Conservation (phyloP, 306 rosid species). For the Vigna unguiculata region DNA sequence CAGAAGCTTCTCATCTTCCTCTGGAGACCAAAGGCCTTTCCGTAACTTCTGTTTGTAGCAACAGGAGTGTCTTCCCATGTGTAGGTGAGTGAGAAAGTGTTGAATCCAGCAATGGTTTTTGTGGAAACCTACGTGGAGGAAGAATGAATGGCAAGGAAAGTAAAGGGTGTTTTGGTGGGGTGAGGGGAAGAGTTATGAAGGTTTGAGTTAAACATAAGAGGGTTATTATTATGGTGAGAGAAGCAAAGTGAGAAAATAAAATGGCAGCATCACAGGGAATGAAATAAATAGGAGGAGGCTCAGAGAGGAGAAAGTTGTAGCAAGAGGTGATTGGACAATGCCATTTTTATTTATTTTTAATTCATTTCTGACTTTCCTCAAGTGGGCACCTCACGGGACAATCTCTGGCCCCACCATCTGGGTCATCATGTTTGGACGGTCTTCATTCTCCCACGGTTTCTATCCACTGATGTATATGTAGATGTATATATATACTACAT, state of each 20-base stretch:
- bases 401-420: slow-evolving; percentile 44
- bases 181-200: slow-evolving; percentile 5
- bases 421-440: slow-evolving; percentile 50
- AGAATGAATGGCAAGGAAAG: slow-evolving; percentile 30
- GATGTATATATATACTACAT: background rate
- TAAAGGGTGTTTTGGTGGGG: slow-evolving; percentile 47
- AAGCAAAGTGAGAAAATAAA: slow-evolving; percentile 66
- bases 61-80: slow-evolving; percentile 99
- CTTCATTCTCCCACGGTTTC: slow-evolving; percentile 38
- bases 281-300: slow-evolving; percentile 69
- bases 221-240: slow-evolving; percentile 15
- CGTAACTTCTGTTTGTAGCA: slow-evolving; percentile 95
- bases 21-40: slow-evolving; percentile 99
- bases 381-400: slow-evolving; percentile 43
- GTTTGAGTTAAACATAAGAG: slow-evolving; percentile 12
- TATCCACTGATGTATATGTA: slow-evolving; percentile 21
- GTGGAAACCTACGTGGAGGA: slow-evolving; percentile 41
- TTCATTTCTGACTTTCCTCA: slow-evolving; percentile 43
- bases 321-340: slow-evolving; percentile 51
- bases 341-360: background rate
- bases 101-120: slow-evolving; percentile 45
- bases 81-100: slow-evolving; percentile 39
- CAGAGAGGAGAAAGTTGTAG: slow-evolving; percentile 51
- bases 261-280: slow-evolving; percentile 71
- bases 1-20: slow-evolving; percentile 93